phyloP scores from a whole-genome alignment of 2,329 filamentous ascomycete species.

The Hirsutella rhossiliensis region DNA sequence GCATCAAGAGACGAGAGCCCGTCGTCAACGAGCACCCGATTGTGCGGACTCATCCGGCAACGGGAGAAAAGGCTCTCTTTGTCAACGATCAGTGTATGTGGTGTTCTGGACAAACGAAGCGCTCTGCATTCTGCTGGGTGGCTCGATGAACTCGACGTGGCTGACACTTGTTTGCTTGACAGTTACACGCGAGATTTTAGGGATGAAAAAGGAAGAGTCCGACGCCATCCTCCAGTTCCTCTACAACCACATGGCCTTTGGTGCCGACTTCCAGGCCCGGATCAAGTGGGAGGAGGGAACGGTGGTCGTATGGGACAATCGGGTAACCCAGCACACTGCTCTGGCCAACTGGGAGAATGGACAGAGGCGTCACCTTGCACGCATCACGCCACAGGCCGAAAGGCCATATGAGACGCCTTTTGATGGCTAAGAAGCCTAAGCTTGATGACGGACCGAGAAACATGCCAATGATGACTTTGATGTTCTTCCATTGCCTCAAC shows the following conservation, averaged over 20 bases:
- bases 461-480: too few relatives aligned
- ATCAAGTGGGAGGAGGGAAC: constrained; percentile 71
- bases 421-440: constrained; percentile 2
- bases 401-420: constrained; percentile 57
- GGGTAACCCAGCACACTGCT: constrained; percentile 67
- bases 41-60: constrained; percentile 69
- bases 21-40: constrained; percentile 65
- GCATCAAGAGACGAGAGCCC: constrained; percentile 64
- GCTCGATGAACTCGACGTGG: not conserved
- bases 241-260: constrained; percentile 38
- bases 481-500: too few relatives aligned
- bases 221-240: constrained; percentile 64
- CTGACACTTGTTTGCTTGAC: not conserved
- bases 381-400: constrained; percentile 77
- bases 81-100: constrained; percentile 70
- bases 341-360: constrained; percentile 74
- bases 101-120: not conserved
- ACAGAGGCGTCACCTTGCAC: constrained; percentile 64
- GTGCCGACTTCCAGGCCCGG: constrained; percentile 57
- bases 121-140: too few relatives aligned
- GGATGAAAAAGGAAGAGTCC: constrained; percentile 77
- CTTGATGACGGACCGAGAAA: too few relatives aligned
- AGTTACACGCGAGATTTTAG: constrained; percentile 73
- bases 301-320: constrained; percentile 80
- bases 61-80: constrained; percentile 73